Conservation (phyloP, 23 red algal genomes). For the Gracilaria gracilis region DNA sequence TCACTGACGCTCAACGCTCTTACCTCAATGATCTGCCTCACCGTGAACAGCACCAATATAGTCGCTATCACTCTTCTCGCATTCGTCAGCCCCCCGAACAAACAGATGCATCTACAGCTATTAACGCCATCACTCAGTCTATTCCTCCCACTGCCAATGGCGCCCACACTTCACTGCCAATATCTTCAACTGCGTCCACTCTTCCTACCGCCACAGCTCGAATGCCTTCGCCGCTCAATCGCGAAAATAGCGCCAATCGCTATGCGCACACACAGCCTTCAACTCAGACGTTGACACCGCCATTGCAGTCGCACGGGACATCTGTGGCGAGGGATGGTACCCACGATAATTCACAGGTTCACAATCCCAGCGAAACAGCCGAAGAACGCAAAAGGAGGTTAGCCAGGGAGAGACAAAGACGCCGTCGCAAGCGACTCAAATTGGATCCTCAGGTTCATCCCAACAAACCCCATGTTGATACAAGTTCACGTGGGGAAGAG, state of each 20-base stretch:
- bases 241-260: neutral
- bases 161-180: neutral
- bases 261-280: neutral
- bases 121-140: neutral
- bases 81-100: neutral
- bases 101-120: neutral
- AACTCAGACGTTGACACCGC: neutral
- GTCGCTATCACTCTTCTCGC: neutral
- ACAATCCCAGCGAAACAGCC: constrained; percentile 36
- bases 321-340: neutral
- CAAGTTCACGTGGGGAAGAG: neutral
- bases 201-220: neutral
- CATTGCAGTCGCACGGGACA: neutral
- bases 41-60: constrained; percentile 11
- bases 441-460: constrained; percentile 11
- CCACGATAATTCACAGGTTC: neutral
- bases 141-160: neutral
- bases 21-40: constrained; percentile 39
- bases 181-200: neutral
- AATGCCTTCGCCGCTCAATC: neutral
- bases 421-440: constrained; percentile 56
- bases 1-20: constrained; percentile 41
- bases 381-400: constrained; percentile 59
- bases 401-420: constrained; percentile 45
- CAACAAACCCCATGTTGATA: neutral